phyloP scores from a whole-genome alignment of 2,329 filamentous ascomycete species.

The Madurella mycetomatis region DNA sequence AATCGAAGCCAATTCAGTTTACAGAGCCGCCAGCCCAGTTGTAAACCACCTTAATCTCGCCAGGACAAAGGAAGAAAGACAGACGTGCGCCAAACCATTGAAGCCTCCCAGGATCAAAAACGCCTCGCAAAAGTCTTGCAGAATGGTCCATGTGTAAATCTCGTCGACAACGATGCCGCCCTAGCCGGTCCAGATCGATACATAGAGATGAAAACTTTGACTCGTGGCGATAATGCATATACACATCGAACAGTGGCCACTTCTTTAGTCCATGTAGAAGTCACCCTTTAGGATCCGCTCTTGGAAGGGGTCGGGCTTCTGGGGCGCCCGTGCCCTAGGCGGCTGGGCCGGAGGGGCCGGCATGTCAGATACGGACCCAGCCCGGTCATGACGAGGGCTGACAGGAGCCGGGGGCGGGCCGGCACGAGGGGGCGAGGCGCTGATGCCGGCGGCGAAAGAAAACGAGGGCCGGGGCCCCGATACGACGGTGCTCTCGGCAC shows the following conservation, averaged over 20 bases:
- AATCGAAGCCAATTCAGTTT: not conserved
- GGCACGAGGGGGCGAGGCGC: conserved; percentile 40
- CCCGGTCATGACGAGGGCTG: conserved; percentile 53
- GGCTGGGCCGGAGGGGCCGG: conserved; percentile 52
- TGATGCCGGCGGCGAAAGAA: conserved; percentile 46
- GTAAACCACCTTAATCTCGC: conserved; percentile 2
- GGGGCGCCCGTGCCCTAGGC: conserved; percentile 46
- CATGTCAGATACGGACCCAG: conserved; percentile 66
- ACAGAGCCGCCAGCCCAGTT: conserved; percentile 9
- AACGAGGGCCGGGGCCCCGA: conserved; percentile 55
- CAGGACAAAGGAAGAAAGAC: not conserved
- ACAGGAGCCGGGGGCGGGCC: conserved; percentile 23
- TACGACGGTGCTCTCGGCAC: conserved; percentile 72
- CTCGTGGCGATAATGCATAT: not conserved
- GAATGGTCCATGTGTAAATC: not conserved
- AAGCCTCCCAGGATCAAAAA: not conserved
- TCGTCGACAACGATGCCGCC: too few relatives aligned
- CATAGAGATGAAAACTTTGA: not conserved
- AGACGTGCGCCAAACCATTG: not conserved
- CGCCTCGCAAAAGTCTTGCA: conserved; percentile 1
- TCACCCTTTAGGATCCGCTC: conserved; percentile 97
- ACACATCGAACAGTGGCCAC: not conserved
- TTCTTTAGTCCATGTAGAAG: conserved; percentile 83
- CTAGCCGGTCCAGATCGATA: not conserved
- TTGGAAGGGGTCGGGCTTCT: conserved; percentile 89